phyloP scores from a whole-genome alignment of 331 rosid species.

The Ulmus americana region DNA sequence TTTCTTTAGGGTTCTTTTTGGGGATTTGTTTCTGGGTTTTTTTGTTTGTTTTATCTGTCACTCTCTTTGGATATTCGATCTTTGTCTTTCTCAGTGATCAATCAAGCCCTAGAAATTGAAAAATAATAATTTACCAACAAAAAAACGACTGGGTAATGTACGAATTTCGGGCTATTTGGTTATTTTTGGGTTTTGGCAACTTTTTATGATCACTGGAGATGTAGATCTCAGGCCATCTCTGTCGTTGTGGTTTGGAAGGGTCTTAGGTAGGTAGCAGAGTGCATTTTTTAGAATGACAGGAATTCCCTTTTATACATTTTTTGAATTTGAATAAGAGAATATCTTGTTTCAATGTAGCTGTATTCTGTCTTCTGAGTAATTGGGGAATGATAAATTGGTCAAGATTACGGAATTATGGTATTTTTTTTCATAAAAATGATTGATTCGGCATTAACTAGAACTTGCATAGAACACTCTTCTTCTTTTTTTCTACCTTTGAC shows the following conservation, averaged over 20 bases:
- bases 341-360: constrained; percentile 11
- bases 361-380: neutral
- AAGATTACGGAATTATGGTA: constrained; percentile 16
- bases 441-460: constrained; percentile 14
- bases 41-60: neutral
- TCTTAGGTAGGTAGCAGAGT: neutral
- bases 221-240: constrained; percentile 15
- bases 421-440: constrained; percentile 20
- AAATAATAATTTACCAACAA: neutral
- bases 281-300: constrained; percentile 27
- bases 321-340: no score
- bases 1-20: constrained; percentile 26
- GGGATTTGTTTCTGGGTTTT: neutral
- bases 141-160: constrained; percentile 17
- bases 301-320: constrained; percentile 26
- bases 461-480: neutral
- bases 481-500: neutral
- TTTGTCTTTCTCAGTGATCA: constrained; percentile 11
- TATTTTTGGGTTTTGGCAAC: no score
- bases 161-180: constrained; percentile 9
- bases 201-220: constrained; percentile 16
- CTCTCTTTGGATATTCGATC: neutral
- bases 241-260: neutral
- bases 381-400: constrained; percentile 10
- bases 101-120: neutral